Evolutionary conservation across 192 early-diverging fungal species (phyloP).

Genomic region (Coemansia sp.): DNA sequence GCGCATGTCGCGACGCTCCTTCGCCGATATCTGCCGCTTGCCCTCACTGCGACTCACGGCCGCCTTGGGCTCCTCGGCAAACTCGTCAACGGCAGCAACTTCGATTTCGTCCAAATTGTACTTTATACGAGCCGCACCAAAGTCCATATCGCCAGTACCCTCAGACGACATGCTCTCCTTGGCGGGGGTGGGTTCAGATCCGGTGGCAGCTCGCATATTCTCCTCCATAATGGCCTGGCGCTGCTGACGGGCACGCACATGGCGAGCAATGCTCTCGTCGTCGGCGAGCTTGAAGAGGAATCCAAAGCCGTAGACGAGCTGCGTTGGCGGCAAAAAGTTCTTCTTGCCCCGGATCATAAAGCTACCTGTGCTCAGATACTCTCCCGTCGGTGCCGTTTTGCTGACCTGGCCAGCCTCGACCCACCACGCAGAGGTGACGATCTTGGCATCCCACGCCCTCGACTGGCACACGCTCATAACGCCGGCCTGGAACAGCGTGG

Average conservation of each 20-base stretch:
- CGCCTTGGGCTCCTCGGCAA: constrained; percentile 9
- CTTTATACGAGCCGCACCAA: constrained; percentile 39
- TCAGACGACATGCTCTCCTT: background rate
- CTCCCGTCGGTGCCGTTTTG: constrained; percentile 88
- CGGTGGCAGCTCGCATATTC: constrained; percentile 12
- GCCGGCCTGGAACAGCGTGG: constrained; percentile 91
- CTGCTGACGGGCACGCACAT: constrained; percentile 66
- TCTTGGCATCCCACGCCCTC: constrained; percentile 96
- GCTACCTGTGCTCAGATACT: constrained; percentile 83
- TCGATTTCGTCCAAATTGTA: constrained; percentile 57
- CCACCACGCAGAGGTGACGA: constrained; percentile 94
- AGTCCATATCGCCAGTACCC: constrained; percentile 21
- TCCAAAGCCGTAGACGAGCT: constrained; percentile 96
- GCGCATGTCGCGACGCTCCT: constrained; percentile 78
- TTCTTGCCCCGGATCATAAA: constrained; percentile 97
- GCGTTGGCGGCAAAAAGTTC: constrained; percentile 88
- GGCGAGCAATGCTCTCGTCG: constrained; percentile 72
- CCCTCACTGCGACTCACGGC: background rate
- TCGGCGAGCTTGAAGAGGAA: constrained; percentile 83
- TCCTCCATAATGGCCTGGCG: constrained; percentile 39
- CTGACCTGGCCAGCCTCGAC: constrained; percentile 83
- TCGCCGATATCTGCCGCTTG: constrained; percentile 67
- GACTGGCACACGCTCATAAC: constrained; percentile 93
- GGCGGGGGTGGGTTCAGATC: background rate
- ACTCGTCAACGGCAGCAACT: constrained; percentile 21